Conservation (phyloP, 1,284 basidiomycete genomes). For the Sporisorium graminicola region DNA sequence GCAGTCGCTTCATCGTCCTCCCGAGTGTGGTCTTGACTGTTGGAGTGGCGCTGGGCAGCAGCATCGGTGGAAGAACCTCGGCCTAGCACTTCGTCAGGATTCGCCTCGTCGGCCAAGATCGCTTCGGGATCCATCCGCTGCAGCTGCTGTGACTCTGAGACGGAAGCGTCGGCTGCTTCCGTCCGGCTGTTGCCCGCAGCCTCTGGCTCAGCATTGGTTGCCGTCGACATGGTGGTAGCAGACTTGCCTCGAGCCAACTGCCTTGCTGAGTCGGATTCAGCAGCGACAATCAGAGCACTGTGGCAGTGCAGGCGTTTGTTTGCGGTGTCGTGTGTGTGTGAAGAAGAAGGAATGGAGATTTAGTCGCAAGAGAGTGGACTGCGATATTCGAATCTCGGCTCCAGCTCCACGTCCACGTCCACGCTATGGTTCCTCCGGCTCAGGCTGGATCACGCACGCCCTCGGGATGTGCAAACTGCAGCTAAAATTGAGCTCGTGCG, state of each 20-base stretch:
- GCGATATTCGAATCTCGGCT: neutral
- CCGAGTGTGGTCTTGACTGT: neutral
- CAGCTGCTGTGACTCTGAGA: slow-evolving; percentile 39
- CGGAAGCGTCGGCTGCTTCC: slow-evolving; percentile 5
- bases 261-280: slow-evolving; percentile 3
- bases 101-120: slow-evolving; percentile 61
- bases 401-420: slow-evolving; percentile 1
- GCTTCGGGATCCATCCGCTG: slow-evolving; percentile 56
- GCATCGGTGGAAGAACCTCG: slow-evolving; percentile 50
- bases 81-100: slow-evolving; percentile 56
- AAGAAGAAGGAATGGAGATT: neutral
- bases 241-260: slow-evolving; percentile 1
- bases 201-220: slow-evolving; percentile 20
- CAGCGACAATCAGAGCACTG: neutral
- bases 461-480: slow-evolving; percentile 4
- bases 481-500: neutral
- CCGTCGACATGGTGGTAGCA: slow-evolving; percentile 23
- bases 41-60: slow-evolving; percentile 8
- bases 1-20: slow-evolving; percentile 15
- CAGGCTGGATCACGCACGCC: neutral
- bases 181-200: slow-evolving; percentile 8
- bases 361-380: neutral
- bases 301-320: neutral
- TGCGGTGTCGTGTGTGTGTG: neutral
- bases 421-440: neutral